phyloP scores from a whole-genome alignment of 169 alveolate species.

The Eimeria necatrix region DNA sequence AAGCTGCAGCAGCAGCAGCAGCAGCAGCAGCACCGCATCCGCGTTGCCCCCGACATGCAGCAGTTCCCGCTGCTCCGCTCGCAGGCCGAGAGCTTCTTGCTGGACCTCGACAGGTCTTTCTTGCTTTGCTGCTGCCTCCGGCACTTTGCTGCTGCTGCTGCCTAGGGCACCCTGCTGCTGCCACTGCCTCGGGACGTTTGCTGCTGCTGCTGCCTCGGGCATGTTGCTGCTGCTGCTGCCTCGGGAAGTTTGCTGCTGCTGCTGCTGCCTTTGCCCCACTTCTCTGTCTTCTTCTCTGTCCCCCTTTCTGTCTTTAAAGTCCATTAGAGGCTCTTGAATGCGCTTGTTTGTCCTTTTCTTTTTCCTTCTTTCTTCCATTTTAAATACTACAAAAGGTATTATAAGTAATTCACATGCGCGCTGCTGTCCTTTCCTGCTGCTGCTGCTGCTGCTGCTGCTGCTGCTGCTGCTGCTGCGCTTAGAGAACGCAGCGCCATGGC shows the following conservation, averaged over 20 bases:
- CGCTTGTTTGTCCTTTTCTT: neutral
- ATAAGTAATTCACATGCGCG: no score
- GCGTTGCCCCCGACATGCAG: slow-evolving; percentile 31
- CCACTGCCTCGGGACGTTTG: neutral
- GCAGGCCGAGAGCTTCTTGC: neutral
- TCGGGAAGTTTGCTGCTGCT: neutral
- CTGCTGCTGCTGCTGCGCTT: neutral
- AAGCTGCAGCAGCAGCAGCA: neutral
- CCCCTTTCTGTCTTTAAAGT: neutral
- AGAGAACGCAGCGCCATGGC: neutral
- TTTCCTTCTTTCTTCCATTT: neutral
- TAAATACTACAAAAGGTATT: no score
- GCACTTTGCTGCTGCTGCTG: neutral
- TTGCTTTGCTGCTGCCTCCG: neutral
- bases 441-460: no score
- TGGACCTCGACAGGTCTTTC: neutral
- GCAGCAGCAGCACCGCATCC: neutral
- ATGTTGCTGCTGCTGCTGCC: neutral
- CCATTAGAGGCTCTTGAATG: neutral
- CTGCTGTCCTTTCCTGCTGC: no score
- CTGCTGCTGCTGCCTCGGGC: neutral
- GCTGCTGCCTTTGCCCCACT: no score
- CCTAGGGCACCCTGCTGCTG: neutral
- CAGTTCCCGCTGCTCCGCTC: slow-evolving; percentile 25
- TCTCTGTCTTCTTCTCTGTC: neutral